Base-by-base conservation (phyloP, 176 grass and related monocot genomes). In the Poa pratensis region DNA sequence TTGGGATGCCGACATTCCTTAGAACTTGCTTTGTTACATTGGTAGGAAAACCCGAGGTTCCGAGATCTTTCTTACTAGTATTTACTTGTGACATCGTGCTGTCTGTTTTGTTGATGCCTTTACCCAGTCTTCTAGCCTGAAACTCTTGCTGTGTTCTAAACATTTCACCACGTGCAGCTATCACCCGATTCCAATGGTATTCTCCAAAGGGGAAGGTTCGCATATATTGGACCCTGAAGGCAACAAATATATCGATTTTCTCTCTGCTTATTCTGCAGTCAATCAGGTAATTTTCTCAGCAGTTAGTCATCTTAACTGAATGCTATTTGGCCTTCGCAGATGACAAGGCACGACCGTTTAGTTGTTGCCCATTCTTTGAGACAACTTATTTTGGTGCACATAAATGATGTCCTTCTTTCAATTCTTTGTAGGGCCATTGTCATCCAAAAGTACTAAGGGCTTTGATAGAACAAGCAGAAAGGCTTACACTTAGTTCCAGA, bases 201-300 rank as follows among this genome's bases (percentile, higher is more conserved):
- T 98, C 83, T 89, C 96, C 79, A 87, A 95, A 84, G 93, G 91
- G 40, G 89, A 92, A 86, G 96, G 93, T 43, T 77, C 87, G 51
- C 89, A 89, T 27, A 89, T 98, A 79, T 80, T 94, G 83, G 96
- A 98, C 35, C 96, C 96, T 26, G 96, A 98, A 93, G 96, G 96
- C 73, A 98, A 97, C 39, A 98, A 92, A 77, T 98, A 98, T 86
- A 92, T 95, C 10, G 91, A 98, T 84, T 98, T 95, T 52, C 87
- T 98, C 65, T 98, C 96, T 79, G 96, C 96, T 82, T 94, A 98
- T 55, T 98, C 96, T 87, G 96, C 93, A 80, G 93, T 98, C 30
- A 95, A 98, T 88, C 96, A 98, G 96, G 93, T 94, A 37, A 50
- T 53, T 2, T 63, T 77, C 17, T 88, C 40, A 19, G 23, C 13